A percentile compares a stretch with the other conserved stretches of the same genome.
Evolutionary conservation across 2,329 filamentous ascomycete genomes (phyloP).

Genomic region (Venturia oleaginea): DNA sequence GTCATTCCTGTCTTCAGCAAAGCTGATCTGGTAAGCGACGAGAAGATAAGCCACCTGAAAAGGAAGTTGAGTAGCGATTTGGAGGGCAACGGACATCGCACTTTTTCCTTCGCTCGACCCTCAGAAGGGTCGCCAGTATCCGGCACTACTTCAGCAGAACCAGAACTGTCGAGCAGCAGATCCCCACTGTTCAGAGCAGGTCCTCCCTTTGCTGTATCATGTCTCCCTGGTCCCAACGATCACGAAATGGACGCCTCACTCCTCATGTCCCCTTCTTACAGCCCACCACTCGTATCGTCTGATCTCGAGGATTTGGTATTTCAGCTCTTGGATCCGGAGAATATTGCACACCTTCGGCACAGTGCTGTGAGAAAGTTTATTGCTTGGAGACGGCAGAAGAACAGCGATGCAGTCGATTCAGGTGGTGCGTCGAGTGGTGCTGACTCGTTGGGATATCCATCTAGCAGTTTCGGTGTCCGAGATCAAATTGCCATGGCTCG

Average conservation of each 20-base stretch:
- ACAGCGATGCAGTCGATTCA: slow-evolving; percentile 23
- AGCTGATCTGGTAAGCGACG: slow-evolving; percentile 56
- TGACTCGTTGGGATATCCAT: background rate
- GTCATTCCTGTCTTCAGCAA: slow-evolving; percentile 75
- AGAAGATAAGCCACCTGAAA: slow-evolving; percentile 53
- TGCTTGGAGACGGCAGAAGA: slow-evolving; percentile 50
- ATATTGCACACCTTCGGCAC: slow-evolving; percentile 72
- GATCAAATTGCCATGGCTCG: slow-evolving; percentile 1
- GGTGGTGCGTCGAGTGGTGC: background rate
- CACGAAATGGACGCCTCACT: slow-evolving; percentile 88
- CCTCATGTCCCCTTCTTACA: slow-evolving; percentile 85
- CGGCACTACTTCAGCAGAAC: slow-evolving; percentile 23
- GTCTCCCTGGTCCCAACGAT: slow-evolving; percentile 57
- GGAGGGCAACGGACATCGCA: slow-evolving; percentile 26
- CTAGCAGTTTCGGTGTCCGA: background rate
- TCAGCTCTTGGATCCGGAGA: slow-evolving; percentile 67
- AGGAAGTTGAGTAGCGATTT: slow-evolving; percentile 49
- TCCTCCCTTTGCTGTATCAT: slow-evolving; percentile 68
- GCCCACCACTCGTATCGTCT: slow-evolving; percentile 68
- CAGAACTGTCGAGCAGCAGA: background rate
- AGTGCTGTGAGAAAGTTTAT: slow-evolving; percentile 74
- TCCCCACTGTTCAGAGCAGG: slow-evolving; percentile 15
- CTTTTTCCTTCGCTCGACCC: slow-evolving; percentile 54
- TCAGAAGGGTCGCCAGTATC: slow-evolving; percentile 22
- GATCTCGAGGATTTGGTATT: slow-evolving; percentile 64